Evolutionary conservation across 1,284 basidiomycete species (phyloP), one percentile per base, ranked within the genome.

Genomic region (Boletus sp.): DNA sequence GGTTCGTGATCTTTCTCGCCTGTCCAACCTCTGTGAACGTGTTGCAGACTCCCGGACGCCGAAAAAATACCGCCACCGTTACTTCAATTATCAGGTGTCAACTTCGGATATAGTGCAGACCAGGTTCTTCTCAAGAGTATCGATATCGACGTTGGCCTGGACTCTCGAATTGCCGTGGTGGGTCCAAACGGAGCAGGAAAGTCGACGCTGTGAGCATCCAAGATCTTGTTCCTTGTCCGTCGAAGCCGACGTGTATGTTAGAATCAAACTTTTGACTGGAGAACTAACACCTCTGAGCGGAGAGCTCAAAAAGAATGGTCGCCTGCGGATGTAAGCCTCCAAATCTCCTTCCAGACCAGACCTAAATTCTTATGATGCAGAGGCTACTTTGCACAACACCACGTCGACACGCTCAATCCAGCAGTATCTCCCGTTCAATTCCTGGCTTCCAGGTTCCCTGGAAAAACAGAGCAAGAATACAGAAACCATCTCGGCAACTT

Each of bases 21-120:
- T 44, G 34, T 29, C 36, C 25, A 41, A 16, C n/a, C 45, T 26
- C 38, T 51, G 51, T 38, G 41, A 35, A 19, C 8, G 20, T 35
- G 19, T 27, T 41, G 5, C 41, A 90, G 85, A 58, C 91, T 96
- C 76, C 91, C 91, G 2, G 91, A 94, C 46, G 84, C 91, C 3
- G 94, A 96, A 62, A 98, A 98, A 73, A 89, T 99, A 59, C 93
- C 94, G 3, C 93, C 96, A 3, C 96, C 96, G 1, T 69, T 99
- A n/a, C 75, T 99, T 17, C 96, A 98, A 66, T 82, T 98, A 60
- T 88, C 89, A 59, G 88, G 93, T 59, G 91, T 93, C 30, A 84
- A 83, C 2, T 99, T 99, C 64, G 93, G 94, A 22, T 99, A 99
- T 69, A 77, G 78, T 1, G 75, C 79, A 2, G 91, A 94, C 10